phyloP scores from a whole-genome alignment of 305 asterid genomes.

The Stenogyne calaminthoides region DNA sequence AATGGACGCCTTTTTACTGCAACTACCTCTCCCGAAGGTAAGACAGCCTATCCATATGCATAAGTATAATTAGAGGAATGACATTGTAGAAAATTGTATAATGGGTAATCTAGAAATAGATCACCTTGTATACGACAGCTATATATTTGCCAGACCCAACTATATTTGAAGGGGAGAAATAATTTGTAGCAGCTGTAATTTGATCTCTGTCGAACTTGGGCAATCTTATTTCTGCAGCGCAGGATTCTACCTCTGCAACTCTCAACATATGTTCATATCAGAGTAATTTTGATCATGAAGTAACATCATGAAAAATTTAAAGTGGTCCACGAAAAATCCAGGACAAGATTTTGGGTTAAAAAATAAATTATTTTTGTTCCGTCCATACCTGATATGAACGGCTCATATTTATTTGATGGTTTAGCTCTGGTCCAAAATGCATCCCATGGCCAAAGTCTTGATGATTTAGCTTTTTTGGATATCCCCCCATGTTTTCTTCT shows the following conservation, averaged over 20 bases:
- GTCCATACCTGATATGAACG: slow-evolving; percentile 19
- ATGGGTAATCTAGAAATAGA: not conserved
- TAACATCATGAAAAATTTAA: too few species aligned
- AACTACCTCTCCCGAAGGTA: not conserved
- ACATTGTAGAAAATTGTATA: not conserved
- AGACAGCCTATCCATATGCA: not conserved
- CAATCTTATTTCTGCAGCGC: not conserved
- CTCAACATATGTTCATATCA: too few species aligned
- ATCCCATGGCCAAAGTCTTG: slow-evolving; percentile 18
- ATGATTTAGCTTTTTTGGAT: not conserved
- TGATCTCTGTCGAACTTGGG: not conserved
- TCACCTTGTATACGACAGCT: not conserved
- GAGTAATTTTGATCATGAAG: too few species aligned
- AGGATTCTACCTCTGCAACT: too few species aligned
- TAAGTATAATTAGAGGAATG: not conserved
- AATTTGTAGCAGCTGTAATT: not conserved
- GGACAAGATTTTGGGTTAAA: not conserved
- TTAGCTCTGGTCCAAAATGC: slow-evolving; percentile 32
- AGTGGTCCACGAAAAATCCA: not conserved
- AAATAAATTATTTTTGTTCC: not conserved
- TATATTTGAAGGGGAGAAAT: slow-evolving; percentile 19
- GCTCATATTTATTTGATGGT: slow-evolving; percentile 26
- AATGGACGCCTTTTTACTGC: not conserved
- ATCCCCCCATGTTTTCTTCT: slow-evolving; percentile 10
- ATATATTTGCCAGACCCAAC: not conserved